These are phyloP conservation scores for Globisporangium parvum DNA, from an alignment of 352 stramenopile species.

Conservation along the genomic window DNA sequence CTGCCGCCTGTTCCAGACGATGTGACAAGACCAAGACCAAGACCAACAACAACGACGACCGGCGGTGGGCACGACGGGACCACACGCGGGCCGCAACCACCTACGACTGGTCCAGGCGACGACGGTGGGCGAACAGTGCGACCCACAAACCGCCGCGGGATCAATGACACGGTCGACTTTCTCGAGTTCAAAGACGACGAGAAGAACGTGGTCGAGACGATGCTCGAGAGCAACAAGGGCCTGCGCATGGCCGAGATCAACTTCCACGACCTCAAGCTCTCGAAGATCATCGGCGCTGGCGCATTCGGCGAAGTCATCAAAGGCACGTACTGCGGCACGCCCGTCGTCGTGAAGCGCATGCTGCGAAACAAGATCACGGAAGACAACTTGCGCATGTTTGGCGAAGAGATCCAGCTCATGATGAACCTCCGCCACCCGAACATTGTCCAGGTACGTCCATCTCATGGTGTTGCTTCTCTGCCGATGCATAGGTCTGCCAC, in stretches of 20 bases:
- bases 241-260: conserved; percentile 87
- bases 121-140: neutral
- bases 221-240: conserved; percentile 85
- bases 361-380: conserved; percentile 86
- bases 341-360: conserved; percentile 87
- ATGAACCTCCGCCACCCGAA: conserved; percentile 87
- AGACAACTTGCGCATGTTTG: conserved; percentile 86
- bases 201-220: conserved; percentile 84
- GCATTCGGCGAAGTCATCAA: conserved; percentile 88
- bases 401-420: conserved; percentile 88
- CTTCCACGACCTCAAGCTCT: conserved; percentile 84
- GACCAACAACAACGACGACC: conserved; percentile 4
- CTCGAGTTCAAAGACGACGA: conserved; percentile 83
- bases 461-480: neutral
- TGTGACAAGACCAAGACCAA: neutral
- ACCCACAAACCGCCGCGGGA: conserved; percentile 7
- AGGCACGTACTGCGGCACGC: conserved; percentile 84
- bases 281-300: conserved; percentile 83
- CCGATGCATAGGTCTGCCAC: neutral
- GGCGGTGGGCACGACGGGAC: neutral
- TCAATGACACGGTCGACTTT: conserved; percentile 68
- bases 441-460: conserved; percentile 58
- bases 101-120: conserved; percentile 1
- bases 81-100: neutral
- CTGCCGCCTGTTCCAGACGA: neutral